These are phyloP conservation scores for Paramyrothecium sp. DNA, from an alignment of 2,329 filamentous ascomycete genomes.

Conservation along the genomic window DNA sequence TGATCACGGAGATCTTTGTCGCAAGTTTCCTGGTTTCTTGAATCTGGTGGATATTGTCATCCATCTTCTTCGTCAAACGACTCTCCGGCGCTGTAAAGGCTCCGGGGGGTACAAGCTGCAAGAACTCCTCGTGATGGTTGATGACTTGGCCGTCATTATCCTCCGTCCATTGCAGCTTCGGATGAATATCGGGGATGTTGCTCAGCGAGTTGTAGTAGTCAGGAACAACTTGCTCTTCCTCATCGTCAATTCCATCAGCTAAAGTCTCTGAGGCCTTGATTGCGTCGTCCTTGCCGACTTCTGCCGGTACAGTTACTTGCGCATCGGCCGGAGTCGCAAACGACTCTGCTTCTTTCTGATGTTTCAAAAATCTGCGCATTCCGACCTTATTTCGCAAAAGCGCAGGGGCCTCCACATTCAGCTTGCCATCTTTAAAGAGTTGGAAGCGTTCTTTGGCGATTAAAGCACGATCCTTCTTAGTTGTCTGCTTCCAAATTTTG, in stretches of 20 bases:
- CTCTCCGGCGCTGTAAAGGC: conserved; percentile 75
- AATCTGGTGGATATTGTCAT: conserved; percentile 90
- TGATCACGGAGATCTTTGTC: conserved; percentile 95
- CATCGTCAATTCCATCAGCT: conserved; percentile 91
- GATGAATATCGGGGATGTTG: conserved; percentile 79
- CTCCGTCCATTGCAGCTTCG: conserved; percentile 81
- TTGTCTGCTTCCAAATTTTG: conserved; percentile 98
- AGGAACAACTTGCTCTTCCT: conserved; percentile 79
- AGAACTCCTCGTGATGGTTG: conserved; percentile 81
- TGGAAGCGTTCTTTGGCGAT: conserved; percentile 83
- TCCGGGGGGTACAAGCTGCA: conserved; percentile 73
- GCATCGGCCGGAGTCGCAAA: conserved; percentile 37
- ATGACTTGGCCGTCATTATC: conserved; percentile 87
- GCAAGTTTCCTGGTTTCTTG: conserved; percentile 96
- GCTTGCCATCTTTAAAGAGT: conserved; percentile 79
- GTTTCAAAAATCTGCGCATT: conserved; percentile 85
- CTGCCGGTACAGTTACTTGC: conserved; percentile 33
- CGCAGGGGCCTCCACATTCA: conserved; percentile 86
- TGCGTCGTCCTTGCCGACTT: conserved; percentile 43
- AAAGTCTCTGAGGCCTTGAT: conserved; percentile 68
- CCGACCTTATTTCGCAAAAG: conserved; percentile 79
- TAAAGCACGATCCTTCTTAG: conserved; percentile 88
- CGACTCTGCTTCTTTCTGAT: conserved; percentile 68
- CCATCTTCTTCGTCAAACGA: conserved; percentile 74
- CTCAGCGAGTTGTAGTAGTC: conserved; percentile 93